phyloP scores from a whole-genome alignment of 139 green algal genomes.

The Marvania coccoides region DNA sequence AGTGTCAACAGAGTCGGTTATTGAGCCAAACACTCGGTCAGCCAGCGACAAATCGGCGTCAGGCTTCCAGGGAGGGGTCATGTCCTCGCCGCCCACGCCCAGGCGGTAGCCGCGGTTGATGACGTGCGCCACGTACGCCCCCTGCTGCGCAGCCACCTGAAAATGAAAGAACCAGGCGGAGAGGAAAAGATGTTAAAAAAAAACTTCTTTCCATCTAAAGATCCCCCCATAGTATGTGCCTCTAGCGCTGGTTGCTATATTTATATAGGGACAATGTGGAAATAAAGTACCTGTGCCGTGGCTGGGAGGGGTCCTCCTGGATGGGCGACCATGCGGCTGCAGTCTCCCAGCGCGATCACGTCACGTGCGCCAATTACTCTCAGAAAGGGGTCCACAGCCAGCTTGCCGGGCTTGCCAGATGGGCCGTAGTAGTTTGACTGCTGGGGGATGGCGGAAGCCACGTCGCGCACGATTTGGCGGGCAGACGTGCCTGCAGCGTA shows the following conservation, averaged over 20 bases:
- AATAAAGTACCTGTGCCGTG: conserved; percentile 56
- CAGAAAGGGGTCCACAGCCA: conserved; percentile 57
- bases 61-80: conserved; percentile 9
- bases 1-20: conserved; percentile 1
- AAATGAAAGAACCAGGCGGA: neutral
- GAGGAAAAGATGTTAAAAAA: too few species aligned
- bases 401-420: conserved; percentile 19
- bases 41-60: neutral
- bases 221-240: too few species aligned
- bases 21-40: conserved; percentile 10
- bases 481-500: neutral
- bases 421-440: neutral
- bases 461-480: neutral
- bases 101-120: conserved; percentile 41
- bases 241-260: neutral
- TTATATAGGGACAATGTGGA: neutral
- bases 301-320: conserved; percentile 30
- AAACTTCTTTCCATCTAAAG: too few species aligned
- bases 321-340: conserved; percentile 26
- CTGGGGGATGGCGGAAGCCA: neutral
- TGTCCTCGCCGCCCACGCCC: conserved; percentile 26
- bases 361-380: conserved; percentile 50
- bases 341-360: conserved; percentile 54
- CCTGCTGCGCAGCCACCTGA: conserved; percentile 48
- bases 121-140: conserved; percentile 45